phyloP scores from a whole-genome alignment of 257 asterid species.

The Plantago major region DNA sequence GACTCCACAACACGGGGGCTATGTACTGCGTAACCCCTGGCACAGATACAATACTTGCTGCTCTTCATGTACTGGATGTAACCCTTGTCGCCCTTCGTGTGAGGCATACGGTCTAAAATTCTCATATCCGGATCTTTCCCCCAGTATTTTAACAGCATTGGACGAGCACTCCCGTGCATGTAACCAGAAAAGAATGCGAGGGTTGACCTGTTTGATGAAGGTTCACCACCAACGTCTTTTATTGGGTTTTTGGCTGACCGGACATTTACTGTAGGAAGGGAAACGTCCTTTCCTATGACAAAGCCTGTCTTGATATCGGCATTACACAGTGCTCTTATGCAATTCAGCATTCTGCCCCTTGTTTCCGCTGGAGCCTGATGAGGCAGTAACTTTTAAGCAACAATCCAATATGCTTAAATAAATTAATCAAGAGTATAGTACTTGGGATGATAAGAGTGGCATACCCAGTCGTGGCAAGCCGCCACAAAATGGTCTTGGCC shows the following conservation, averaged over 20 bases:
- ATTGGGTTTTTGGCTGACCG: conserved; percentile 26
- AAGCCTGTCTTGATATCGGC: conserved; percentile 40
- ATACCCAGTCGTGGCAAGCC: conserved; percentile 70
- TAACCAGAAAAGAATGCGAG: conserved; percentile 48
- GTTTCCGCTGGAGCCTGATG: conserved; percentile 41
- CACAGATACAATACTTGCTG: conserved; percentile 42
- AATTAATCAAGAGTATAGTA: not conserved
- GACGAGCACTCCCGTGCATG: conserved; percentile 42
- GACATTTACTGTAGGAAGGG: conserved; percentile 36
- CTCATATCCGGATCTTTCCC: conserved; percentile 39
- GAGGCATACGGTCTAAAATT: conserved; percentile 27
- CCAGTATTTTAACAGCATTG: conserved; percentile 38
- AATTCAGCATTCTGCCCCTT: conserved; percentile 26
- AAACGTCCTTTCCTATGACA: conserved; percentile 35
- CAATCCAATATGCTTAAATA: not conserved
- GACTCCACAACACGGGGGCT: conserved; percentile 48
- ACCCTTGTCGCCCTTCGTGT: conserved; percentile 24
- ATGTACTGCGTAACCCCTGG: conserved; percentile 40
- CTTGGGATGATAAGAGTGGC: conserved; percentile 1
- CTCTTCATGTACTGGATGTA: conserved; percentile 37
- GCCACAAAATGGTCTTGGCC: conserved; percentile 64
- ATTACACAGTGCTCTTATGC: conserved; percentile 45
- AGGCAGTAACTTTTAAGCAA: not conserved
- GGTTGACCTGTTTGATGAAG: conserved; percentile 18
- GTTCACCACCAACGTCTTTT: conserved; percentile 29